These are phyloP conservation scores for Talaromyces islandicus DNA, from an alignment of 2,329 filamentous ascomycete genomes.

Conservation along the genomic window DNA sequence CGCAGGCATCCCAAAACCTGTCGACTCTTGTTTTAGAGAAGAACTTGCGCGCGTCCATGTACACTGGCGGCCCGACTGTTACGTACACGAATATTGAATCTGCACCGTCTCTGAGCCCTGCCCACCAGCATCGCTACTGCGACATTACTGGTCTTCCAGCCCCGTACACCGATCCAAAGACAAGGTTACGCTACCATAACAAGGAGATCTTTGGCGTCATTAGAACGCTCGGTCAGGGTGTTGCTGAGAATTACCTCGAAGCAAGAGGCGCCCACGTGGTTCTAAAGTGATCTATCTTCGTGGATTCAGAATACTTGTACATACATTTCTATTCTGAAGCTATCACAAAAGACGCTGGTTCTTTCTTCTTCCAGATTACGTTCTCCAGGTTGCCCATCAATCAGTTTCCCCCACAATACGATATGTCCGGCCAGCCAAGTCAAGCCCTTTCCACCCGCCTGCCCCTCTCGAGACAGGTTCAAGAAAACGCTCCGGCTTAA, in stretches of 20 bases:
- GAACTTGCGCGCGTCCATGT: slow-evolving; percentile 48
- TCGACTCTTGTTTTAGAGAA: slow-evolving; percentile 86
- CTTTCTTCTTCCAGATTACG: neutral
- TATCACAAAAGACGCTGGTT: neutral
- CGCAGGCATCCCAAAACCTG: slow-evolving; percentile 80
- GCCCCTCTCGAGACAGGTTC: slow-evolving; percentile 71
- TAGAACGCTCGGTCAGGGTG: slow-evolving; percentile 70
- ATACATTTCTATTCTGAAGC: neutral
- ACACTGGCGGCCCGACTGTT: slow-evolving; percentile 55
- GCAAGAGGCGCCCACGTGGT: slow-evolving; percentile 88
- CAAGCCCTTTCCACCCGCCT: slow-evolving; percentile 89
- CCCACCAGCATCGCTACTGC: slow-evolving; percentile 83
- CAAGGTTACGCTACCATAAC: slow-evolving; percentile 84
- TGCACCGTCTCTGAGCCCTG: slow-evolving; percentile 73
- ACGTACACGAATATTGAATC: slow-evolving; percentile 98
- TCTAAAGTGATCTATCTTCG: slow-evolving; percentile 57
- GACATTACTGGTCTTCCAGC: slow-evolving; percentile 92
- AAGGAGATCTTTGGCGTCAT: slow-evolving; percentile 85
- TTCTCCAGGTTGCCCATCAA: neutral
- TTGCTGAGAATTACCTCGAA: slow-evolving; percentile 82
- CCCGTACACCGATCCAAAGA: slow-evolving; percentile 92
- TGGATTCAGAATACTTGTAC: neutral
- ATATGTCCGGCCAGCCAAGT: slow-evolving; percentile 85
- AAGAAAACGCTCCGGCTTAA: slow-evolving; percentile 99
- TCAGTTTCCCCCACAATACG: neutral